Conservation (phyloP, 495 filamentous ascomycete genomes). For the Hypoxylon crocopeplum region DNA sequence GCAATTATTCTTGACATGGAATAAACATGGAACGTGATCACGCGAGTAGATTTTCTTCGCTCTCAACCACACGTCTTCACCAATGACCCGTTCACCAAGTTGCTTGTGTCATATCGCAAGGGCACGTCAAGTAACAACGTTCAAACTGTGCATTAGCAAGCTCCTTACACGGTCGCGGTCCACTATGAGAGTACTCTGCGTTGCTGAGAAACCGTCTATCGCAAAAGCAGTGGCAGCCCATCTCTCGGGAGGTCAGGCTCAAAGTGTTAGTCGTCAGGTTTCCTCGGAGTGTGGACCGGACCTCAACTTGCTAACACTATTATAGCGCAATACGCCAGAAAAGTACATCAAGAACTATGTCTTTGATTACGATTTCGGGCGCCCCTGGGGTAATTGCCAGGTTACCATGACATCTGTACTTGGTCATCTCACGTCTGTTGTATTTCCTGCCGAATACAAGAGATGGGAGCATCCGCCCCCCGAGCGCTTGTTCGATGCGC, state of each 20-base stretch:
- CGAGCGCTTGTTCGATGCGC: slow-evolving; percentile 80
- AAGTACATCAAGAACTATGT: slow-evolving; percentile 92
- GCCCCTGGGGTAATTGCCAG: slow-evolving; percentile 77
- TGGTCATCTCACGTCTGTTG: slow-evolving; percentile 78
- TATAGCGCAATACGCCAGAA: slow-evolving; percentile 62
- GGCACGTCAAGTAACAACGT: slow-evolving; percentile 6
- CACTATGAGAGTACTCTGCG: slow-evolving; percentile 76
- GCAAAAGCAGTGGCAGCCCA: slow-evolving; percentile 92
- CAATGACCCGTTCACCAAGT: slow-evolving; percentile 17
- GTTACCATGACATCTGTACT: slow-evolving; percentile 93
- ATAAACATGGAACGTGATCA: slow-evolving; percentile 9
- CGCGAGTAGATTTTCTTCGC: neutral
- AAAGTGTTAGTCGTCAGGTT: slow-evolving; percentile 64
- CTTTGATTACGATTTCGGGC: slow-evolving; percentile 86
- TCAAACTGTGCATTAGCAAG: neutral
- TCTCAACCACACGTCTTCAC: slow-evolving; percentile 2
- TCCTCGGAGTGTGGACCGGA: neutral
- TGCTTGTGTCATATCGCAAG: slow-evolving; percentile 12
- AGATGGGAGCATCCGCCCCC: slow-evolving; percentile 84
- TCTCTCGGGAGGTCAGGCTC: slow-evolving; percentile 75
- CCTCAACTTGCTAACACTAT: slow-evolving; percentile 10
- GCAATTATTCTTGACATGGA: neutral
- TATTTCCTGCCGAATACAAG: slow-evolving; percentile 73
- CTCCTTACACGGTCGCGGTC: slow-evolving; percentile 22
- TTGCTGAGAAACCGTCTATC: slow-evolving; percentile 97